Evolutionary conservation across 306 rosid genomes (phyloP), one percentile per base, ranked within the genome.

Genomic region (Castanea crenata): DNA sequence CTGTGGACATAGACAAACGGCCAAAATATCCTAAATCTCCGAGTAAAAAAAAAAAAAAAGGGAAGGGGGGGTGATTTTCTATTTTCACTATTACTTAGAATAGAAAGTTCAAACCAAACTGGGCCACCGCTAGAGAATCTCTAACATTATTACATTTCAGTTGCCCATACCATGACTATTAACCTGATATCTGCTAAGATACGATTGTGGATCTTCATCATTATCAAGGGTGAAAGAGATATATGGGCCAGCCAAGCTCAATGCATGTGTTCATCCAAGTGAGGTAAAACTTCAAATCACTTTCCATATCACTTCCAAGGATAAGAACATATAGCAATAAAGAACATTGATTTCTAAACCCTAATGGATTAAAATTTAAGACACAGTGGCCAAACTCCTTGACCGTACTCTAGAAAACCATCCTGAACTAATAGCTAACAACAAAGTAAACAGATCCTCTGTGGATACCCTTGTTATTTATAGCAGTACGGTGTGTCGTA

Each of bases 301-400:
- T 54, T 78, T 81, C 73, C 52, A 55, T 78, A 74, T 87, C 49
- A 67, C 81, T 69, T 15, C 70, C 70, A 82, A 38, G 68, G 69
- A 49, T 69, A 61, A 78, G 87, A 65, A 63, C 70, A 83, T 73
- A 46, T 41, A 21, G 76, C 57, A 57, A 68, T 46, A 2, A 70
- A 75, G 75, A 89, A 73, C 65, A 84, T 71, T 83, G 74, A 83
- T 80, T 89, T 67, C 61, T 59, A 69, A 61, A 76, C 88, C 75
- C 69, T 82, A 86, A 82, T 16, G 64, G 73, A 57, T 64, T 82
- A 51, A 78, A 46, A 71, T 78, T 54, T 69, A 57, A 65, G 69
- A 71, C 54, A 74, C 55, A 71, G 79, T 68, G 83, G 82, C 79
- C 59, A 70, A 77, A 63, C 57, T 70, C 75, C 23, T 19, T 20